These are phyloP conservation scores for Neonectria faginata DNA, from an alignment of 2,329 filamentous ascomycete species.

Conservation along the genomic window DNA sequence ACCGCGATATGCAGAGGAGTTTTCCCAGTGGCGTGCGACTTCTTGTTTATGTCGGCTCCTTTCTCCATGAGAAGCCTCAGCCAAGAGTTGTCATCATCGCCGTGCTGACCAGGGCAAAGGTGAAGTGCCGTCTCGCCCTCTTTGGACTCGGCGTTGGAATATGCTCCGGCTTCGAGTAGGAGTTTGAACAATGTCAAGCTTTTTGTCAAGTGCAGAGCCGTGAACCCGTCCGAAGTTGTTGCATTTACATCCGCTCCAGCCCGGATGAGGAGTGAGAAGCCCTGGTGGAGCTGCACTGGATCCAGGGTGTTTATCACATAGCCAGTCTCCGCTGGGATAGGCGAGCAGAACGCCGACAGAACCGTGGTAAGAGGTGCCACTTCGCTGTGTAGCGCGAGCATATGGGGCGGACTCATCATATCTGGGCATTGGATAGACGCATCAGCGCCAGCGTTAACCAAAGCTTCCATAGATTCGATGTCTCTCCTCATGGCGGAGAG, in stretches of 20 bases:
- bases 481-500: not conserved
- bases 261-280: slow-evolving; percentile 5
- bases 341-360: not conserved
- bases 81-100: not conserved
- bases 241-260: slow-evolving; percentile 17
- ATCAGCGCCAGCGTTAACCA: slow-evolving; percentile 8
- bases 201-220: slow-evolving; percentile 7
- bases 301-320: not conserved
- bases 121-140: slow-evolving; percentile 7
- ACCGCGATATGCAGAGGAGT: slow-evolving; percentile 5
- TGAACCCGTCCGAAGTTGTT: not conserved
- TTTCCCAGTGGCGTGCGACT: not conserved
- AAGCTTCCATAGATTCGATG: slow-evolving; percentile 2
- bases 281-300: not conserved
- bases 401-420: not conserved
- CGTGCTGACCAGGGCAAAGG: not conserved
- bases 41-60: slow-evolving; percentile 10
- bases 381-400: not conserved
- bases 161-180: slow-evolving; percentile 15
- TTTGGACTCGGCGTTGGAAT: slow-evolving; percentile 1
- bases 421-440: not conserved
- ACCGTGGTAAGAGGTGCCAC: not conserved
- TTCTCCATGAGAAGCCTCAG: slow-evolving; percentile 7
- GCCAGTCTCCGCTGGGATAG: too few species aligned
- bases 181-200: not conserved